These are phyloP conservation scores for Herpetomonas tarakana DNA, from an alignment of 208 protist species.

Conservation along the genomic window DNA sequence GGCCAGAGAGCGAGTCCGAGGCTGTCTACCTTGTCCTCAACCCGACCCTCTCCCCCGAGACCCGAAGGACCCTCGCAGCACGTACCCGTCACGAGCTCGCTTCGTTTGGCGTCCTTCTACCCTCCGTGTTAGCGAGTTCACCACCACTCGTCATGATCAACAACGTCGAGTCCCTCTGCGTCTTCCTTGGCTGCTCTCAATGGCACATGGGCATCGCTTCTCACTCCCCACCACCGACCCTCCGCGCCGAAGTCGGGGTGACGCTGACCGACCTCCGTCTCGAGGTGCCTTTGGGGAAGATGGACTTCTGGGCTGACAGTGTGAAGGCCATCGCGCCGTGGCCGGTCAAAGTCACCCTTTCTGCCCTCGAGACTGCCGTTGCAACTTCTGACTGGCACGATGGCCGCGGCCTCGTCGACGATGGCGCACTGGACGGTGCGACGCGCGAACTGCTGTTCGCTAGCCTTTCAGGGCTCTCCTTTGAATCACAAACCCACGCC, in stretches of 20 bases:
- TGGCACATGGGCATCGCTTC: neutral
- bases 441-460: no score
- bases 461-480: no score
- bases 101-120: neutral
- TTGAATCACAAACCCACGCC: no score
- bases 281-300: slow-evolving; percentile 4
- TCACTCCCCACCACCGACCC: neutral
- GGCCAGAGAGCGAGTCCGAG: neutral
- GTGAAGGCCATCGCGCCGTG: neutral
- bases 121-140: neutral
- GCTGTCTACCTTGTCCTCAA: neutral
- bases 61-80: slow-evolving; percentile 4
- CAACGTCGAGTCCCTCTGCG: slow-evolving; percentile 2
- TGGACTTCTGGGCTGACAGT: slow-evolving; percentile 15
- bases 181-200: neutral
- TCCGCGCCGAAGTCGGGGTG: neutral
- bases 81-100: neutral
- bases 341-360: no score
- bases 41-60: slow-evolving; percentile 5
- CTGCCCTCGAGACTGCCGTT: no score
- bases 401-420: no score
- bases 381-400: no score
- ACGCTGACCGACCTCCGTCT: slow-evolving; percentile 1
- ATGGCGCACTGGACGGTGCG: no score
- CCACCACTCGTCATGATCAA: neutral